phyloP scores from a whole-genome alignment of 2,329 filamentous ascomycete genomes.

The Scedosporium aurantiacum region DNA sequence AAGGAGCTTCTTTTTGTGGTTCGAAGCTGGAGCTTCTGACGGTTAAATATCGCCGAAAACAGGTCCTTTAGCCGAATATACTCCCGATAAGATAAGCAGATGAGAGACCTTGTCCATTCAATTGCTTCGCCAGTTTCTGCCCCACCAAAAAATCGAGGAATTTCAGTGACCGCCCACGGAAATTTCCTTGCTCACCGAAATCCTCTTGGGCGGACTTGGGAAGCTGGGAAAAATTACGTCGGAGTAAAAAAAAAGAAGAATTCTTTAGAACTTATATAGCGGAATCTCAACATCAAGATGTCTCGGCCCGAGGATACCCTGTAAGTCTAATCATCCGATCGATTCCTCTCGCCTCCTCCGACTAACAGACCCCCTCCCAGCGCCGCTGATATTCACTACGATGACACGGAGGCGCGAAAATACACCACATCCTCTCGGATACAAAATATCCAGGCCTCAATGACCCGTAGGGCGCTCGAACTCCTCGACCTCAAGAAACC shows the following conservation, averaged over 20 bases:
- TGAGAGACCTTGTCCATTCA: neutral
- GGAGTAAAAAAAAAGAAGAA: neutral
- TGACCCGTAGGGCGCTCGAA: constrained; percentile 88
- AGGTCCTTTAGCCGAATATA: neutral
- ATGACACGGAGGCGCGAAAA: constrained; percentile 89
- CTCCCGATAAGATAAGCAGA: constrained; percentile 5
- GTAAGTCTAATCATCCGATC: constrained; percentile 33
- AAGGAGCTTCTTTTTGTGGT: neutral
- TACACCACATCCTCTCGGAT: constrained; percentile 96
- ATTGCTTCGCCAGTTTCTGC: neutral
- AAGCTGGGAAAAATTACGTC: neutral
- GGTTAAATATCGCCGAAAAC: neutral
- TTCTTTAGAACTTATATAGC: neutral
- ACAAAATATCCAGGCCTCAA: constrained; percentile 84
- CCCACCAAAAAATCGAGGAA: constrained; percentile 5
- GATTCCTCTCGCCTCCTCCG: constrained; percentile 11
- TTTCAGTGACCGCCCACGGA: neutral
- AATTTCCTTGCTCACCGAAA: neutral
- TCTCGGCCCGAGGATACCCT: constrained; percentile 94
- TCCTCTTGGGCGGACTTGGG: neutral
- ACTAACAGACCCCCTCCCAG: constrained; percentile 32
- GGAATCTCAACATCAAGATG: constrained; percentile 45
- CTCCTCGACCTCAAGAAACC: constrained; percentile 72
- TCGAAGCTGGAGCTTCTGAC: neutral
- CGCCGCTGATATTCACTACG: constrained; percentile 93